A percentile compares a stretch with the other conserved stretches of the same genome.
Evolutionary conservation across 1,284 basidiomycete genomes (phyloP).

Genomic region (Cutaneotrichosporon cyanovorans): DNA sequence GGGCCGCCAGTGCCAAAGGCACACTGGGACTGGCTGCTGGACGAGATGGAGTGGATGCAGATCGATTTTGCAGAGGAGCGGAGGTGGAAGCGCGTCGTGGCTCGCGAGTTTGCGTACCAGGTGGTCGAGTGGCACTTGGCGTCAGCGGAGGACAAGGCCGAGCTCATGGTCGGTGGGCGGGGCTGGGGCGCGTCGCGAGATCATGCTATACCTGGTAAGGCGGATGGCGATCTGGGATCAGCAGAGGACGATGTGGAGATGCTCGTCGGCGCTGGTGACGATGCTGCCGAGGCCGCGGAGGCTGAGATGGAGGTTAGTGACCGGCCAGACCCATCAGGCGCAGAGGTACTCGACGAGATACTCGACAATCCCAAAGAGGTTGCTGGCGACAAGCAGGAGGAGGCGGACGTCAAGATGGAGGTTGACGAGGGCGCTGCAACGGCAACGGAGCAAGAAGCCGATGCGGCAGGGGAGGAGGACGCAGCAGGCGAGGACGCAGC

Average conservation of each 20-base stretch:
- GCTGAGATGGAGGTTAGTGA: slow-evolving; percentile 8
- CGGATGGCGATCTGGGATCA: slow-evolving; percentile 7
- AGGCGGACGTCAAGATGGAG: slow-evolving; percentile 25
- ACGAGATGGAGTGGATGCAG: slow-evolving; percentile 99
- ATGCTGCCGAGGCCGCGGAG: slow-evolving; percentile 17
- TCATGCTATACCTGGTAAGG: slow-evolving; percentile 23
- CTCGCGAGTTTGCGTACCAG: slow-evolving; percentile 74
- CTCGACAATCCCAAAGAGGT: slow-evolving; percentile 18
- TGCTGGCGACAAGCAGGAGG: slow-evolving; percentile 22
- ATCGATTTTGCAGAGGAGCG: slow-evolving; percentile 90
- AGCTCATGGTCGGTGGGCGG: slow-evolving; percentile 52
- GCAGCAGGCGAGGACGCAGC: slow-evolving; percentile 38
- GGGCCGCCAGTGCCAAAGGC: slow-evolving; percentile 72
- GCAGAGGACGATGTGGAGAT: slow-evolving; percentile 42
- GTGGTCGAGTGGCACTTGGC: slow-evolving; percentile 83
- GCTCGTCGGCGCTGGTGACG: slow-evolving; percentile 28
- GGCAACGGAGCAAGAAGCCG: no score
- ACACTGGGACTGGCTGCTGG: slow-evolving; percentile 93
- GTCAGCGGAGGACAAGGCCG: slow-evolving; percentile 58
- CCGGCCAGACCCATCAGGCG: slow-evolving; percentile 17
- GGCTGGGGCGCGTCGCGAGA: slow-evolving; percentile 34
- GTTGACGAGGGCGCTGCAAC: slow-evolving; percentile 14
- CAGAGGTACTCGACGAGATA: slow-evolving; percentile 34
- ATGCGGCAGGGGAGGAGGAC: slow-evolving; percentile 16
- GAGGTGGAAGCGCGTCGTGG: slow-evolving; percentile 82